Conservation (phyloP, 345 rosid species). For the Ceriops tagal region DNA sequence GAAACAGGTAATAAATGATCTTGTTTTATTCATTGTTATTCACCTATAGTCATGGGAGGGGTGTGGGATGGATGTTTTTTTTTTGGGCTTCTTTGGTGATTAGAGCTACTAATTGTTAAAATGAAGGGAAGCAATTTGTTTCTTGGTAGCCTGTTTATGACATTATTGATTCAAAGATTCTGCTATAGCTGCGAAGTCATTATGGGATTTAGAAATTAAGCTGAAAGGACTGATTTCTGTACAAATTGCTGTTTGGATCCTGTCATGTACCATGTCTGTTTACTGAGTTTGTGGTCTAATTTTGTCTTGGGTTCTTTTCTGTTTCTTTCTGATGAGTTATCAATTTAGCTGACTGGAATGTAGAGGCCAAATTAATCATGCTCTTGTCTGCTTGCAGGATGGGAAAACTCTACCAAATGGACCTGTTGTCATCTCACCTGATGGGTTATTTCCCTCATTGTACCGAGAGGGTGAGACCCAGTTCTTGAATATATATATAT, state of each 20-base stretch:
- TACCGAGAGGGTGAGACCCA: constrained; percentile 70
- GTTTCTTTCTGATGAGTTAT: neutral
- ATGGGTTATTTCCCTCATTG: constrained; percentile 84
- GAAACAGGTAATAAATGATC: constrained; percentile 56
- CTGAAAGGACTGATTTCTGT: too few species aligned
- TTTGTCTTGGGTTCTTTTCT: constrained; percentile 4
- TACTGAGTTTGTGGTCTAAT: too few species aligned
- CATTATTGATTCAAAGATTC: too few species aligned
- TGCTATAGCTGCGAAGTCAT: too few species aligned
- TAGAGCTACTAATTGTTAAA: neutral
- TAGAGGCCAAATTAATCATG: constrained; percentile 4
- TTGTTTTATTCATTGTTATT: neutral
- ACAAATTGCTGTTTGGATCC: too few species aligned
- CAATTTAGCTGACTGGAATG: neutral
- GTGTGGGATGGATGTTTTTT: neutral
- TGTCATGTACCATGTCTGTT: too few species aligned
- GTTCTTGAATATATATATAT: neutral
- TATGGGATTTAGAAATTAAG: too few species aligned
- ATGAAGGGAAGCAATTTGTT: neutral
- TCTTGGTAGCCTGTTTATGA: too few species aligned
- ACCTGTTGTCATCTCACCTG: constrained; percentile 88
- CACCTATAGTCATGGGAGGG: neutral
- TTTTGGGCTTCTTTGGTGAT: neutral
- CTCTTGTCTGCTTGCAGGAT: constrained; percentile 46
- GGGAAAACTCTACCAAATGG: constrained; percentile 86